phyloP scores from a whole-genome alignment of 106 monocot genomes.

The Platanthera zijinensis region DNA sequence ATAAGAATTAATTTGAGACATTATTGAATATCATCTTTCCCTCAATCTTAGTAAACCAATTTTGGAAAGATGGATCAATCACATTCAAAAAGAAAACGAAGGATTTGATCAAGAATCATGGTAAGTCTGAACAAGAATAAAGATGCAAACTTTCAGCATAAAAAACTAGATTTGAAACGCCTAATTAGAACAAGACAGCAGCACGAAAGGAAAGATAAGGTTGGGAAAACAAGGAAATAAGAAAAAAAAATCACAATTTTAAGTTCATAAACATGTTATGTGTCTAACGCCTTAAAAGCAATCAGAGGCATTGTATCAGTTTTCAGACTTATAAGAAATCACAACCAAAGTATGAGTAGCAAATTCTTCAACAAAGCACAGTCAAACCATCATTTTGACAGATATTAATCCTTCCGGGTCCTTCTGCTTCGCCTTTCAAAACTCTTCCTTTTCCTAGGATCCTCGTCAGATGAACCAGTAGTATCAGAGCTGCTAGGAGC shows the following conservation, averaged over 20 bases:
- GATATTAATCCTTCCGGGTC: neutral
- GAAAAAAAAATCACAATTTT: neutral
- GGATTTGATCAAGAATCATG: no score
- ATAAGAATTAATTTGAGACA: no score
- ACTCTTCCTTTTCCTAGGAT: neutral
- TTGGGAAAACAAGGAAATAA: neutral
- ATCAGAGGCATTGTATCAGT: neutral
- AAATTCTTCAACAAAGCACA: neutral
- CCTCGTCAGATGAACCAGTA: slow-evolving; percentile 1
- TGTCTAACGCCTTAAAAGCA: neutral
- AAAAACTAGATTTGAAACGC: neutral
- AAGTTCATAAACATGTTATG: neutral
- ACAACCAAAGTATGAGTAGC: neutral
- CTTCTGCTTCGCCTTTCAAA: neutral
- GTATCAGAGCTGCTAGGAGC: neutral
- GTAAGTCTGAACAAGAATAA: neutral
- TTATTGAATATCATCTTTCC: no score
- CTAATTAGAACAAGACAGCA: neutral
- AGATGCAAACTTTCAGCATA: neutral
- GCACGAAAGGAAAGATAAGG: neutral
- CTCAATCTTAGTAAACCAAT: no score
- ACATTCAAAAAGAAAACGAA: no score
- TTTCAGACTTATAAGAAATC: neutral
- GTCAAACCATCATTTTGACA: neutral
- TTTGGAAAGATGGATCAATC: no score